Conservation (phyloP, 257 asterid genomes). For the Jacaranda copaia region DNA sequence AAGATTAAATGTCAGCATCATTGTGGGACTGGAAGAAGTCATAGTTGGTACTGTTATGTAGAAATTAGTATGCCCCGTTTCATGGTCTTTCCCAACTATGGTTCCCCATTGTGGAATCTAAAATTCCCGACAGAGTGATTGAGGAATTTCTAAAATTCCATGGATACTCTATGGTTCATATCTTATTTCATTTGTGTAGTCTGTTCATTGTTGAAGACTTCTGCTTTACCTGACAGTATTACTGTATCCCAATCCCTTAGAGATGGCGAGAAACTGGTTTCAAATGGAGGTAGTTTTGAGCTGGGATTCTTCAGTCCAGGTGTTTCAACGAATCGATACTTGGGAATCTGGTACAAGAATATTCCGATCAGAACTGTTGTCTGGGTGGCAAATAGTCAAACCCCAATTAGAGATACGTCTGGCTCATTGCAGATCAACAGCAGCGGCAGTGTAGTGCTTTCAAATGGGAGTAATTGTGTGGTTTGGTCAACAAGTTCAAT, state of each 20-base stretch:
- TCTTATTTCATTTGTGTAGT: constrained; percentile 15
- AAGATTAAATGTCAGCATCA: constrained; percentile 16
- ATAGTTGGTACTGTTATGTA: background rate
- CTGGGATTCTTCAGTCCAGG: constrained; percentile 45
- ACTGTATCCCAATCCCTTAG: constrained; percentile 30
- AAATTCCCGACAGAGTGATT: background rate
- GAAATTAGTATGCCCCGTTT: background rate
- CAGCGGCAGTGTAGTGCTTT: constrained; percentile 21
- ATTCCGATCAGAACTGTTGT: constrained; percentile 37
- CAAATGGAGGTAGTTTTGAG: constrained; percentile 36
- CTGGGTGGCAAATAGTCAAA: constrained; percentile 46
- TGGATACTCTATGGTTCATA: constrained; percentile 24
- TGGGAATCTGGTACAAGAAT: constrained; percentile 46
- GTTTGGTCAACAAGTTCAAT: constrained; percentile 29
- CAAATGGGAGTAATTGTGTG: constrained; percentile 22
- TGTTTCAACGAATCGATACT: constrained; percentile 24
- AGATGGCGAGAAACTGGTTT: constrained; percentile 34
- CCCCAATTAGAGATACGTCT: constrained; percentile 34
- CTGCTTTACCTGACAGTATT: constrained; percentile 11
- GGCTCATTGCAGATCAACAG: constrained; percentile 29
- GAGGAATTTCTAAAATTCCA: background rate
- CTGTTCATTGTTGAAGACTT: constrained; percentile 13
- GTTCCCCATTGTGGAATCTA: too few relatives aligned
- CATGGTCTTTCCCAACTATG: background rate
- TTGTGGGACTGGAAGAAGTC: background rate